These are phyloP conservation scores for Scedosporium boydii DNA, from an alignment of 2,329 filamentous ascomycete genomes.

Conservation along the genomic window DNA sequence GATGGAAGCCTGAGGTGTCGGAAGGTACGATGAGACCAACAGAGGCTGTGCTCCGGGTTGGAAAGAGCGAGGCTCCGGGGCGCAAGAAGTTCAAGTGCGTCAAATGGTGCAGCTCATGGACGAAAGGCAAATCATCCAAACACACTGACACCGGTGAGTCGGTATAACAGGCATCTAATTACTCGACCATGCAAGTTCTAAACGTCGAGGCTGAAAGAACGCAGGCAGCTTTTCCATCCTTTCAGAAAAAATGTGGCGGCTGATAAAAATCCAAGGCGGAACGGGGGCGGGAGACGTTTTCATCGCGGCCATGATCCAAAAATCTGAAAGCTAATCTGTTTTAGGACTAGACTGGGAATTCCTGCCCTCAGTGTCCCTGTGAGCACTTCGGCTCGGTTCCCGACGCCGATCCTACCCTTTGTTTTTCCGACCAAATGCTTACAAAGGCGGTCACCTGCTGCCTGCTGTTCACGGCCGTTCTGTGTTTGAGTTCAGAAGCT, in stretches of 20 bases:
- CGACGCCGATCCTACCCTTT: too few species aligned
- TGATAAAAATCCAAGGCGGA: background rate
- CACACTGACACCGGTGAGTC: background rate
- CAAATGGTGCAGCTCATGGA: background rate
- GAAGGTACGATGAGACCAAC: background rate
- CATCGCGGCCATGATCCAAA: background rate
- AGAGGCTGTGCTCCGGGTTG: background rate
- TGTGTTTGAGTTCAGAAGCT: too few species aligned
- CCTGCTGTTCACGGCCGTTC: too few species aligned
- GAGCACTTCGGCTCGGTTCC: background rate
- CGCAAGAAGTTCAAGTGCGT: background rate
- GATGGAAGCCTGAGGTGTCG: background rate
- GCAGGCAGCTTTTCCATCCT: background rate
- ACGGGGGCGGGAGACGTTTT: background rate
- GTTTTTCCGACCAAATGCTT: too few species aligned
- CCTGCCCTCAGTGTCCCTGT: background rate
- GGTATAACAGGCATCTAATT: background rate
- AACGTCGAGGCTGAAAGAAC: background rate
- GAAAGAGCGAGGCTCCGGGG: background rate
- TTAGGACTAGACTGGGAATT: background rate
- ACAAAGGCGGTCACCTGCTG: too few species aligned
- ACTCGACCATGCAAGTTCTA: background rate
- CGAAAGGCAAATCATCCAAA: background rate
- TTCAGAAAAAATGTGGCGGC: background rate
- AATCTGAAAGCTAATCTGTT: background rate